Evolutionary conservation across 345 rosid species (phyloP), one percentile per base, ranked within the genome.

Genomic region (Citrus cavaleriei): DNA sequence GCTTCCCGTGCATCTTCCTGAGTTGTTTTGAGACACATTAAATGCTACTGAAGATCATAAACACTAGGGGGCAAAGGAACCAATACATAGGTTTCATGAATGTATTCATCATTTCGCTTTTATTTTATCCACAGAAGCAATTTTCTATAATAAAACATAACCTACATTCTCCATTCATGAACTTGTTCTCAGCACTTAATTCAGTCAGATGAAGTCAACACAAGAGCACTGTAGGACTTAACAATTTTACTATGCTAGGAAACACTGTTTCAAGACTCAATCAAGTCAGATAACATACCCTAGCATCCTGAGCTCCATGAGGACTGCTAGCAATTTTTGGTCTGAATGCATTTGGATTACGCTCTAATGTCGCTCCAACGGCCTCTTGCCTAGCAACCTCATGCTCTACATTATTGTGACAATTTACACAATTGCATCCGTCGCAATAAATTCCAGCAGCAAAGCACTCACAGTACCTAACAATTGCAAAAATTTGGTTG

Each of bases 401-500:
- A 54, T 91, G 82, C 70, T 89, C 97, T 77, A 80, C 85, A 78
- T 95, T 92, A 85, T 95, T 93, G 14, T 84, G 87, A 78, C 98
- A 95, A 78, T 90, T 89, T 75, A 76, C 7, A 81, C 98, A 95
- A 68, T 95, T 90, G 85, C 98, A 92, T 70, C 94, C 98, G 38
- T 91, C 88, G 67, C 95, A 93, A 78, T 89, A 82, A 54, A 85
- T 79, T 51, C 98, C 95, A 22, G 92, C 84, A 57, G 97, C 89
- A 87, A 93, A 95, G 88, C 98, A 95, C 81, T 93, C 97, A 49
- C 98, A 93, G 79, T 93, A 93, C 93, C 98, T 95, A 55, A 78
- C 27, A 83, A 46, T 63, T 37, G 28, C 37, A 34, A 77, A 75
- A n/a, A 61, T 24, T 37, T 73, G 24, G 27, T 49, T 34, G 28